phyloP scores from a whole-genome alignment of 257 asterid species.

The Petunia secreta region DNA sequence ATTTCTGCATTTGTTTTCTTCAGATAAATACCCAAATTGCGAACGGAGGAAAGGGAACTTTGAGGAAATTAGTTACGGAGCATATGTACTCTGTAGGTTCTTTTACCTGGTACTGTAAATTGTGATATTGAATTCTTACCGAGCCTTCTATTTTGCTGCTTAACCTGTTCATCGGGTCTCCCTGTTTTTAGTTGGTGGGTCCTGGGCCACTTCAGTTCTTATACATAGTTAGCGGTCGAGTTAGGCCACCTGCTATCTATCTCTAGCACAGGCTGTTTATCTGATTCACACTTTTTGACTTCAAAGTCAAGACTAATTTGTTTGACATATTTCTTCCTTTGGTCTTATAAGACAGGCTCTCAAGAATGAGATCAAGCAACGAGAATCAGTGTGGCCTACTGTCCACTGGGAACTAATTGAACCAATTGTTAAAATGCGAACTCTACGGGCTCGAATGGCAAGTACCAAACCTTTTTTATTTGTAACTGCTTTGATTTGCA shows the following conservation, averaged over 20 bases:
- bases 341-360: conserved; percentile 60
- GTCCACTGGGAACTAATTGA: conserved; percentile 86
- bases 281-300: conserved; percentile 16
- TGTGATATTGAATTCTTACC: not conserved
- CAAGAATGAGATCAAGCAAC: conserved; percentile 92
- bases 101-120: conserved; percentile 21
- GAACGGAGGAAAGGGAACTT: conserved; percentile 71
- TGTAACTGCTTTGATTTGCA: conserved; percentile 9
- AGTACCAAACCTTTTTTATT: conserved; percentile 13
- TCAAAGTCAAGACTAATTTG: conserved; percentile 19
- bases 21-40: conserved; percentile 89
- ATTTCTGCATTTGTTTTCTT: conserved; percentile 21
- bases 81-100: conserved; percentile 87
- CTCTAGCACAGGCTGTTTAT: not conserved
- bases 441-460: conserved; percentile 93
- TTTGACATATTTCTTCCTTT: conserved; percentile 34
- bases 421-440: conserved; percentile 78
- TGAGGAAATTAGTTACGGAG: conserved; percentile 86
- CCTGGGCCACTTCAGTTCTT: not conserved
- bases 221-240: not conserved
- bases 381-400: conserved; percentile 71
- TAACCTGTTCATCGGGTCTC: not conserved
- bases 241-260: not conserved
- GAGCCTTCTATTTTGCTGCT: conserved; percentile 12
- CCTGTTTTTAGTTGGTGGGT: conserved; percentile 6